A percentile compares a stretch with the other conserved stretches of the same genome.
Evolutionary conservation across 371 early-diverging fungal genomes (phyloP).

Genomic region (Mucor lusitanicus): DNA sequence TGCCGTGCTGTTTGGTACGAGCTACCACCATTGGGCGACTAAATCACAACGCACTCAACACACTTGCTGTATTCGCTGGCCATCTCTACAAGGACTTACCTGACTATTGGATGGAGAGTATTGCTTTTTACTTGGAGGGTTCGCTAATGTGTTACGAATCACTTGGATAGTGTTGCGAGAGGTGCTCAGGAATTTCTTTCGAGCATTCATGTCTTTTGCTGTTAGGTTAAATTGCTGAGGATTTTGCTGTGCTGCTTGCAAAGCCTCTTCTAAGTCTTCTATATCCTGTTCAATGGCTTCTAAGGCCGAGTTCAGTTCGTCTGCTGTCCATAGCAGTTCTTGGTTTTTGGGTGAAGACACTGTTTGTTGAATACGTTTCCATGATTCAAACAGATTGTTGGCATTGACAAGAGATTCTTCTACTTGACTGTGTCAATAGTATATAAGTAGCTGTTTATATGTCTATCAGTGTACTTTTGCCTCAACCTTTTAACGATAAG

Average conservation of each 20-base stretch:
- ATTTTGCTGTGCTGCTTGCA: constrained; percentile 51
- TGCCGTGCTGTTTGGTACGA: constrained; percentile 27
- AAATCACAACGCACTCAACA: background rate
- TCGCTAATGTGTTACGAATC: constrained; percentile 46
- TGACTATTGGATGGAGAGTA: constrained; percentile 8
- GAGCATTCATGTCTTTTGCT: constrained; percentile 42
- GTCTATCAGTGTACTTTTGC: background rate
- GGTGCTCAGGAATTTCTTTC: constrained; percentile 50
- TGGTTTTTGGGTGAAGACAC: constrained; percentile 66
- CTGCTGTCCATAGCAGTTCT: constrained; percentile 63
- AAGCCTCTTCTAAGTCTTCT: constrained; percentile 61
- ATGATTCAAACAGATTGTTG: constrained; percentile 53
- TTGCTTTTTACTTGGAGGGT: constrained; percentile 33
- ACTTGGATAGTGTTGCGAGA: constrained; percentile 41
- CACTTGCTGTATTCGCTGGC: background rate
- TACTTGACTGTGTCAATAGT: constrained; percentile 45
- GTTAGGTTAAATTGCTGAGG: constrained; percentile 57
- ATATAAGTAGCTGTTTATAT: background rate
- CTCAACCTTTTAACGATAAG: constrained; percentile 24
- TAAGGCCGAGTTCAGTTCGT: constrained; percentile 51
- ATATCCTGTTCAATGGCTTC: constrained; percentile 59
- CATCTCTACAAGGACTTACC: background rate
- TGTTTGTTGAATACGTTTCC: constrained; percentile 65
- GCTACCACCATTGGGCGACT: constrained; percentile 1
- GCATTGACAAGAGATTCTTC: constrained; percentile 53